These are phyloP conservation scores for Aspergillus uvarum DNA, from an alignment of 2,329 filamentous ascomycete genomes.

Conservation along the genomic window DNA sequence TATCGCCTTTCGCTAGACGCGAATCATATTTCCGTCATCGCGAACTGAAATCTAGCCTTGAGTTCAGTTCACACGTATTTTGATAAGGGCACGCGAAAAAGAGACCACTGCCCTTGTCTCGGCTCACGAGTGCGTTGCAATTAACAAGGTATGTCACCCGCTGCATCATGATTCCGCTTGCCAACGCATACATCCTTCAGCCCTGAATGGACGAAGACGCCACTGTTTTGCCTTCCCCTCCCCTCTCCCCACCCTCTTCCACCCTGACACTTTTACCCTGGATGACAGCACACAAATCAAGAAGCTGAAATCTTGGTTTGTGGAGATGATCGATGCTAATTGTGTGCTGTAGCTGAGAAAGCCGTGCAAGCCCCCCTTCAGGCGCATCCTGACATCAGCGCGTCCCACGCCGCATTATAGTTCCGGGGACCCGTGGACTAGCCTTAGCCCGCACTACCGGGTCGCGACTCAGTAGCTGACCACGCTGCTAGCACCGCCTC, in stretches of 20 bases:
- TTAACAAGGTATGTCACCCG: conserved; percentile 39
- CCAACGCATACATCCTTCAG: conserved; percentile 43
- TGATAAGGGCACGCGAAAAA: conserved; percentile 18
- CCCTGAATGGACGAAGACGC: conserved; percentile 30
- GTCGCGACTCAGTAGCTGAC: conserved; percentile 14
- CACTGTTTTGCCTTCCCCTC: conserved; percentile 22
- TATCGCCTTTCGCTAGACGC: conserved; percentile 11
- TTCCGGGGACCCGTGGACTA: conserved; percentile 15
- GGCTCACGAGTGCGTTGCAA: conserved; percentile 30
- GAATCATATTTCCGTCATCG: conserved; percentile 10
- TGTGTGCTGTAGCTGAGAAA: conserved; percentile 24
- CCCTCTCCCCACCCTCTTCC: conserved; percentile 17
- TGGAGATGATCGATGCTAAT: conserved; percentile 25
- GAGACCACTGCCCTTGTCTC: conserved; percentile 16
- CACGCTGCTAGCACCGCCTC: conserved; percentile 31
- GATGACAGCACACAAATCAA: conserved; percentile 30
- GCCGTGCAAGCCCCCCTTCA: conserved; percentile 21
- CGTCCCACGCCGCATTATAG: conserved; percentile 20
- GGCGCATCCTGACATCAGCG: conserved; percentile 31
- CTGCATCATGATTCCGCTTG: conserved; percentile 36
- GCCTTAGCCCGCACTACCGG: conserved; percentile 16
- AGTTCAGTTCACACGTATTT: conserved; percentile 3
- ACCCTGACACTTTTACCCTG: conserved; percentile 8
- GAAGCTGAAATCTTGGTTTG: conserved; percentile 16
- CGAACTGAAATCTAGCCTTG: conserved; percentile 7